Evolutionary conservation across 352 stramenopile genomes (phyloP).

Genomic region (Globisporangium acanthophoron): DNA sequence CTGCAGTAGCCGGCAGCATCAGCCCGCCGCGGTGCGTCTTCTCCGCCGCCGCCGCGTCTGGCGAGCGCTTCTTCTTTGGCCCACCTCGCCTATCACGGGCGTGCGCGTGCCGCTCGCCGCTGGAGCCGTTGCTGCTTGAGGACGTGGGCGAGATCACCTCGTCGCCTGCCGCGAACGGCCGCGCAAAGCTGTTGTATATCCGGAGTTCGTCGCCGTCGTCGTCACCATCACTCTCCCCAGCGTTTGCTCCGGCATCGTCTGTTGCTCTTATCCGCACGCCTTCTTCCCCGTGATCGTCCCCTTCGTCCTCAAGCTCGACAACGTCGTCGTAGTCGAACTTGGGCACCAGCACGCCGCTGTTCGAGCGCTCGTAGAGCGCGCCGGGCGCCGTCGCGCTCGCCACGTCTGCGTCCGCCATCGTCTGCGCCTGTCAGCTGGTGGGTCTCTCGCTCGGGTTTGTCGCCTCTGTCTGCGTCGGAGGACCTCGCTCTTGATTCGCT

Average conservation of each 20-base stretch:
- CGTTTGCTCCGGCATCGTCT: background rate
- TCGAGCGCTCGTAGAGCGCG: conserved; percentile 11
- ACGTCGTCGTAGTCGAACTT: conserved; percentile 15
- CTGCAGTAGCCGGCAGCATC: background rate
- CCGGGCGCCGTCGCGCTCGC: background rate
- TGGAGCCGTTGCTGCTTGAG: conserved; percentile 52
- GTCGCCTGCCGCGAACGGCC: conserved; percentile 4
- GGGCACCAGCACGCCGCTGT: conserved; percentile 16
- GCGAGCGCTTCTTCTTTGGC: conserved; percentile 6
- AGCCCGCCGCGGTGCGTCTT: background rate
- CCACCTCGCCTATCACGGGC: conserved; percentile 2
- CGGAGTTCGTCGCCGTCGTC: conserved; percentile 4
- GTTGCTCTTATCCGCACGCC: background rate
- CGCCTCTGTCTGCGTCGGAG: background rate
- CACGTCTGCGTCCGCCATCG: background rate
- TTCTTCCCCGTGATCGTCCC: conserved; percentile 2
- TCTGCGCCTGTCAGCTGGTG: background rate
- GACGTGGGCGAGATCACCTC: conserved; percentile 44
- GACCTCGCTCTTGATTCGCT: background rate
- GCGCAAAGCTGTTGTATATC: conserved; percentile 12
- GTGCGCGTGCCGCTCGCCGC: conserved; percentile 17
- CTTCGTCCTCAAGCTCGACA: conserved; percentile 4
- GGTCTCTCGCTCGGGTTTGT: background rate
- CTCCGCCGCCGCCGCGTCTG: conserved; percentile 3
- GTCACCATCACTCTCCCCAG: background rate